Percentiles rank a stretch among this genome's conserved stretches.
Conservation (phyloP, 1,139 yeast genomes). For the Geotrichum klebahnii region DNA sequence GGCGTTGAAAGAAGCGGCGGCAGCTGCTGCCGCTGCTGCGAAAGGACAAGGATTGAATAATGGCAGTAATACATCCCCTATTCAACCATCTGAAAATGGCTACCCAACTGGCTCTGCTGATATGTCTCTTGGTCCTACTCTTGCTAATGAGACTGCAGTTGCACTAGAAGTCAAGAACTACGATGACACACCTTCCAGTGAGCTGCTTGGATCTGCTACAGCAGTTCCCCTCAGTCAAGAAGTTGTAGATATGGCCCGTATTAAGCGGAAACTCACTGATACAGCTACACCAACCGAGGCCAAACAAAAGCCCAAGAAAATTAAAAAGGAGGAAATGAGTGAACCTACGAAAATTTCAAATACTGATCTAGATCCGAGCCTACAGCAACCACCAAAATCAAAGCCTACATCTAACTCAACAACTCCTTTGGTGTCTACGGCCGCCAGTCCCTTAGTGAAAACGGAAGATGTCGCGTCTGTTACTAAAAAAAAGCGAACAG, state of each 20-base stretch:
- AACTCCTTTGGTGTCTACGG: slow-evolving; percentile 5
- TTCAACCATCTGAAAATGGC: neutral
- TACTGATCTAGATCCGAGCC: neutral
- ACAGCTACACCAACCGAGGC: slow-evolving; percentile 1
- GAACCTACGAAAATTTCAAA: neutral
- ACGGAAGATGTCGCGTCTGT: neutral
- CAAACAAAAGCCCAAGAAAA: slow-evolving; percentile 13
- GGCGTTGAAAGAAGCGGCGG: slow-evolving; percentile 18
- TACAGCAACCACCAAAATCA: neutral
- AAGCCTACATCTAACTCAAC: neutral
- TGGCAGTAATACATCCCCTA: neutral
- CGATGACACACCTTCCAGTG: no score
- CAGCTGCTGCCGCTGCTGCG: slow-evolving; percentile 8
- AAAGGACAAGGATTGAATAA: neutral
- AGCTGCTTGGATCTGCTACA: no score
- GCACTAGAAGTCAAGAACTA: no score
- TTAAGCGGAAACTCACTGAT: slow-evolving; percentile 8
- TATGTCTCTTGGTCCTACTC: neutral
- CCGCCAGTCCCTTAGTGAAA: neutral
- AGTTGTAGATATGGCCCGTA: neutral
- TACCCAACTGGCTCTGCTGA: neutral
- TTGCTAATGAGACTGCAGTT: neutral
- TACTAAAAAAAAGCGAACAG: slow-evolving; percentile 8
- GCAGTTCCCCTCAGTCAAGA: neutral
- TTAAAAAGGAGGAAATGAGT: slow-evolving; percentile 12